Percentiles rank a stretch among this genome's conserved stretches.
Conservation (phyloP, 306 rosid species). For the Dalbergia oliveri region DNA sequence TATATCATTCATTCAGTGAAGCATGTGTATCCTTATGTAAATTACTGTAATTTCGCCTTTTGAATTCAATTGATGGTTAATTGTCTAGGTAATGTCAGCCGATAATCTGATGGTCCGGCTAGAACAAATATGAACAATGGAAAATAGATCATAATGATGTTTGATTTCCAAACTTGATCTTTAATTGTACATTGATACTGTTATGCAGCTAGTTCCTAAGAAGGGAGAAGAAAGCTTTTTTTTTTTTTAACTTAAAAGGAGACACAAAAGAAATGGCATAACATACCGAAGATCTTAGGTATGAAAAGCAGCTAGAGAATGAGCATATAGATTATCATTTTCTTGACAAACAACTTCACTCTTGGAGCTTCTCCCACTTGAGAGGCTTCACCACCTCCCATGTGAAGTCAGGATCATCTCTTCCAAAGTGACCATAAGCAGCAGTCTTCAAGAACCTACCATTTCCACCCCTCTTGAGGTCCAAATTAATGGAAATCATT, state of each 20-base stretch:
- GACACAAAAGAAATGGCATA: neutral
- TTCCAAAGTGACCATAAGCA: constrained; percentile 69
- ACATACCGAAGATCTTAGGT: too few relatives aligned
- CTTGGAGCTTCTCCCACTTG: constrained; percentile 53
- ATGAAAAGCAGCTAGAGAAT: too few relatives aligned
- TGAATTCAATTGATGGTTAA: neutral
- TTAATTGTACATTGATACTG: constrained; percentile 3
- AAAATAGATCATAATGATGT: neutral
- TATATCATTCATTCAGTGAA: neutral
- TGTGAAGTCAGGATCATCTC: constrained; percentile 67
- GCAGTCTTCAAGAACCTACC: constrained; percentile 72
- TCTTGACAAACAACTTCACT: neutral
- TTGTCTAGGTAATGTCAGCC: neutral
- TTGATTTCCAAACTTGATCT: neutral
- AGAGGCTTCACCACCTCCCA: constrained; percentile 69
- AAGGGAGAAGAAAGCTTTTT: neutral
- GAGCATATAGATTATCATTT: too few relatives aligned
- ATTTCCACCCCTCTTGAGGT: constrained; percentile 63
- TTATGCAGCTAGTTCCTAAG: constrained; percentile 1
- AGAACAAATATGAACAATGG: neutral
- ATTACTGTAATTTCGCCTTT: neutral
- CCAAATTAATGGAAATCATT: constrained; percentile 64
- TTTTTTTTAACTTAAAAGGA: neutral
- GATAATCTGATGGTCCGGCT: neutral
- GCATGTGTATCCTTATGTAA: neutral